Percentiles rank a stretch among this genome's conserved stretches.
Conservation (phyloP, 345 rosid genomes). For the Lagerstroemia speciosa region DNA sequence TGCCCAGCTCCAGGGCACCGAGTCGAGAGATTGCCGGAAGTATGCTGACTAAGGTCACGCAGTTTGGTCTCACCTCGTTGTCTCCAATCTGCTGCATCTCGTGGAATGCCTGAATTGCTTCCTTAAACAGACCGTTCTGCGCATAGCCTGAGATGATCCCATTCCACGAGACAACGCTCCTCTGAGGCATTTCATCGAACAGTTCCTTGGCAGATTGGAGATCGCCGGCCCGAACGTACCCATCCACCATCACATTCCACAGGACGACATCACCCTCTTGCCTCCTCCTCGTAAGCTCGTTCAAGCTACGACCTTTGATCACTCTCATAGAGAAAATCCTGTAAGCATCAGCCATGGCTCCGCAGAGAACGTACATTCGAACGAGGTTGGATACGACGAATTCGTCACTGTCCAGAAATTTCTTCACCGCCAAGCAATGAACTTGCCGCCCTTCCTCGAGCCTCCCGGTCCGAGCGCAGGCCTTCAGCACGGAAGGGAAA, state of each 20-base stretch:
- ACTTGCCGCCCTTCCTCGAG: slow-evolving; percentile 50
- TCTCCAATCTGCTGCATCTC: slow-evolving; percentile 34
- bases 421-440: slow-evolving; percentile 48
- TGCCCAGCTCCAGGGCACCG: slow-evolving; percentile 50
- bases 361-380: slow-evolving; percentile 58
- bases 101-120: slow-evolving; percentile 44
- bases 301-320: slow-evolving; percentile 1
- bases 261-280: slow-evolving; percentile 50
- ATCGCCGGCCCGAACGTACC: slow-evolving; percentile 46
- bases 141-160: slow-evolving; percentile 64
- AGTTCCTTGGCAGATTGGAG: slow-evolving; percentile 27
- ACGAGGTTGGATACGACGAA: slow-evolving; percentile 60
- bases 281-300: slow-evolving; percentile 24
- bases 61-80: slow-evolving; percentile 35
- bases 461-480: slow-evolving; percentile 40
- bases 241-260: slow-evolving; percentile 72
- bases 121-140: slow-evolving; percentile 43
- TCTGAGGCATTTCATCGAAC: slow-evolving; percentile 47
- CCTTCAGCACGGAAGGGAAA: slow-evolving; percentile 59
- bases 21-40: slow-evolving; percentile 51
- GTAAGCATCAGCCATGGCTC: slow-evolving; percentile 42
- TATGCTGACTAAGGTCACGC: slow-evolving; percentile 59
- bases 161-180: slow-evolving; percentile 62
- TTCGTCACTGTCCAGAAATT: slow-evolving; percentile 43
- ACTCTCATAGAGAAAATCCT: slow-evolving; percentile 27